Evolutionary conservation across 352 stramenopile genomes (phyloP), one percentile per base, ranked within the genome.

Genomic region (Phytopythium helicoides): DNA sequence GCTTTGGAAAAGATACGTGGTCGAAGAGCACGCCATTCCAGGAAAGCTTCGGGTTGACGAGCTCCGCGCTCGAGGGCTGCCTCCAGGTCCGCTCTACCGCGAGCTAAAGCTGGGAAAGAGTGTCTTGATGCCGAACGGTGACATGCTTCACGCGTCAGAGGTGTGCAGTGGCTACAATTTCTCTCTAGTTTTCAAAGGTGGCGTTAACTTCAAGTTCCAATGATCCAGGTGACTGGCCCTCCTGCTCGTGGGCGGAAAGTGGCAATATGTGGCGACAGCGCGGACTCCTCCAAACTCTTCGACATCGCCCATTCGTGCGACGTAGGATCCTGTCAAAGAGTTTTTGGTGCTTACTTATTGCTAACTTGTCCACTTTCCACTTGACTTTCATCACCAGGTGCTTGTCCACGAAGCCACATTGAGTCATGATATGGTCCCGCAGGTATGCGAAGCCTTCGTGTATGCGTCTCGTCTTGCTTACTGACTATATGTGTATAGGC

Each of bases 11-110:
- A 92, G 81, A 36, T 93, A 87, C 33, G 86, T 94, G 36, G 66
- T 95, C 15, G 80, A 93, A 49, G 86, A 95, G 58, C 67, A 88
- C 22, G 36, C 69, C 6, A 58, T 81, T 34, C 71, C 83, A 37
- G 92, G 92, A 6, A 96, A 94, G 52, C 88, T 98, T 34, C 64
- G 93, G 10, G 62, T 88, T 0, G 77, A 93, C n/a, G 75, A 81
- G 18, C 78, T 97, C 3, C 78, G 66, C n/a, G 65, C 64, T 18
- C 66, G 94, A 28, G 88, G 90, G 1, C 62, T 98, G n/a, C 78
- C 75, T 9, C 81, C 76, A 37, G 95, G 95, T 49, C 95, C 92
- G 8, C 62, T 95, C 33, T 98, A 96, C 69, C 74, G 73, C 18
- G 54, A 86, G 68, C 65, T 98, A 14, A 98, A 98, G 64, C 50